phyloP scores from a whole-genome alignment of 208 protist species.

The Crithidia bombi region DNA sequence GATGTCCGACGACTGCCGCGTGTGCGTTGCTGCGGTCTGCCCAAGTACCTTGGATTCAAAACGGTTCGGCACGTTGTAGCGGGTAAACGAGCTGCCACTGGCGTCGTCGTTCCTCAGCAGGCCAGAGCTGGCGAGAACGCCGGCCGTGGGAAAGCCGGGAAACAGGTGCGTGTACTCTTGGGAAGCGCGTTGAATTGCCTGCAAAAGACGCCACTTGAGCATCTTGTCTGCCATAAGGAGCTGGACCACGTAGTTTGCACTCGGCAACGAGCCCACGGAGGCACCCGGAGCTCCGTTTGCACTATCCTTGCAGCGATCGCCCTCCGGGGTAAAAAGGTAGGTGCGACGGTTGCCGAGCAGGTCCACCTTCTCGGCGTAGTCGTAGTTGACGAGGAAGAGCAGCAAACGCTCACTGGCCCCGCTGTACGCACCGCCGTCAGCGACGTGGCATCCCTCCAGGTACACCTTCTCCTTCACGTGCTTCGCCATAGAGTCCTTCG shows the following conservation, averaged over 20 bases:
- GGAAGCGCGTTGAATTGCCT: slow-evolving; percentile 37
- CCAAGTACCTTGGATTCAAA: slow-evolving; percentile 28
- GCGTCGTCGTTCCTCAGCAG: not conserved
- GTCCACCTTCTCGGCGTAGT: slow-evolving; percentile 59
- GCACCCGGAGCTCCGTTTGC: not conserved
- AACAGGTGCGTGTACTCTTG: slow-evolving; percentile 28
- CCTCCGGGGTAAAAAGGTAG: slow-evolving; percentile 26
- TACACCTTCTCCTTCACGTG: slow-evolving; percentile 58
- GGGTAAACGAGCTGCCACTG: not conserved
- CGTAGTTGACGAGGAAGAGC: slow-evolving; percentile 49
- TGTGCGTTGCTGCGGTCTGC: not conserved
- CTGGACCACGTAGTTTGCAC: slow-evolving; percentile 35
- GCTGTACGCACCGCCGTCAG: slow-evolving; percentile 46
- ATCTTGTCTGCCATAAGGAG: slow-evolving; percentile 48
- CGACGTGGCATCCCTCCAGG: slow-evolving; percentile 47
- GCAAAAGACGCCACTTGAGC: slow-evolving; percentile 57
- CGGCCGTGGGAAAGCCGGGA: not conserved
- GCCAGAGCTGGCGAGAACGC: not conserved
- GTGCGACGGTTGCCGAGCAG: slow-evolving; percentile 40
- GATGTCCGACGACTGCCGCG: slow-evolving; percentile 25
- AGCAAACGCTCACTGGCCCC: slow-evolving; percentile 36
- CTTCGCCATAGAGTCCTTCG: slow-evolving; percentile 65
- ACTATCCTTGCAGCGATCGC: not conserved
- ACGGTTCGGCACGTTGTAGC: slow-evolving; percentile 14
- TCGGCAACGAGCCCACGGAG: not conserved